Conservation (phyloP, 306 rosid genomes). For the Prinsepia uniflora region DNA sequence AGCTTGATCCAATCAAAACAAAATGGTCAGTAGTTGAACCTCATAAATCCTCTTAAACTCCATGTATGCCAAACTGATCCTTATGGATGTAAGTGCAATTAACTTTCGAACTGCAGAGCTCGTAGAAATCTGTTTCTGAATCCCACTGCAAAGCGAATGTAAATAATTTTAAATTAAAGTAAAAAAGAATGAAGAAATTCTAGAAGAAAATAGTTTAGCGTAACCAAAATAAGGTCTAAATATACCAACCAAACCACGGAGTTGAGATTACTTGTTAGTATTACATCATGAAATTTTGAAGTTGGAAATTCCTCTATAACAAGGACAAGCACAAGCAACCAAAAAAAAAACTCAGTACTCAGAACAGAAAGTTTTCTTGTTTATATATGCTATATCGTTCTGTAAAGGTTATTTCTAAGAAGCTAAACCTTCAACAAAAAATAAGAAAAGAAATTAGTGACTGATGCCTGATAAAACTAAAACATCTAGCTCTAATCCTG, state of each 20-base stretch:
- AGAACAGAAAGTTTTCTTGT: background rate
- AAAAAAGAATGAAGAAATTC: background rate
- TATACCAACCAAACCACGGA: background rate
- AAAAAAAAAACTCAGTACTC: background rate
- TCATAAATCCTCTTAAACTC: constrained; percentile 78
- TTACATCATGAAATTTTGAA: no score
- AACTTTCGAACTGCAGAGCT: constrained; percentile 66
- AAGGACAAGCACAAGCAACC: background rate
- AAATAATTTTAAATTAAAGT: background rate
- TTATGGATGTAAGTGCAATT: constrained; percentile 66
- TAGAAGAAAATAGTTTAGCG: background rate
- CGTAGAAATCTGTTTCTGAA: constrained; percentile 75
- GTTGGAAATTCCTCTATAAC: background rate
- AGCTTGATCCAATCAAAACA: constrained; percentile 1
- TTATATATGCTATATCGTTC: background rate
- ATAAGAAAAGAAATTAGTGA: background rate
- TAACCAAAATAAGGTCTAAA: background rate
- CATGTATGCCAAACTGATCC: constrained; percentile 80
- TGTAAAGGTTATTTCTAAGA: background rate
- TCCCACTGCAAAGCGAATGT: constrained; percentile 52
- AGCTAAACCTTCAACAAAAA: background rate
- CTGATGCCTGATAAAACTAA: no score
- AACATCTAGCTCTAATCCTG: no score
- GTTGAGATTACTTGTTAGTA: no score
- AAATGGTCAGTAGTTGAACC: constrained; percentile 45